Evolutionary conservation across 495 filamentous ascomycete species (phyloP), one percentile per base, ranked within the genome.

Genomic region (Bryoglossum gracile): DNA sequence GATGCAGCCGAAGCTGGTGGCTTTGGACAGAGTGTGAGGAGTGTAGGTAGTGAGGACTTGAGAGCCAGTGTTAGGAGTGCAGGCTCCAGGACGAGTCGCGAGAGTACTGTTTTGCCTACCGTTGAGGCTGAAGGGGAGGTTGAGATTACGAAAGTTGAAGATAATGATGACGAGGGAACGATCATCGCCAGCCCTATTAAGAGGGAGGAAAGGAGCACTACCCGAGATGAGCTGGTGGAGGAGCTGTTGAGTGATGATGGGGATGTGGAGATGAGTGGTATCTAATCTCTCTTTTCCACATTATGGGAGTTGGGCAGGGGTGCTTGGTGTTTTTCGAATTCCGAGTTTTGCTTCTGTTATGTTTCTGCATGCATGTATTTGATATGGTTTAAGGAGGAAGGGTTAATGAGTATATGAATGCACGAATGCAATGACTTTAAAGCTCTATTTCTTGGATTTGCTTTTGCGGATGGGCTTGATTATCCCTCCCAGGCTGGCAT

Each of bases 161-260:
- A 39, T 18, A 40, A 41, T 63, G 22, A 58, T 10, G 61, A 60
- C 39, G 60, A 56, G n/a, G 44, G 14, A 8, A 43, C 36, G 13
- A 30, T 33, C 22, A 47, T 37, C n/a, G 6, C 26, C 6, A 13
- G 6, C 26, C 26, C 26, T 6, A 13, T 13, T 5, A 30, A 5
- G 43, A 57, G 53, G 46, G 59, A 59, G 48, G 58, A 33, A 3
- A 58, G 56, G 11, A 47, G 38, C 24, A 30, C 8, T n/a, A 47
- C 34, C 4, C 57, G 54, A 8, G 65, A 63, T 46, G 21, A 42
- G 32, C 21, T 61, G 3, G 67, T 73, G 4, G 65, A 66, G 33
- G 71, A 73, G 17, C 45, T 74, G 40, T 55, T 73, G 61, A 65
- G 67, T 46, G 73, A 74, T 58, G 73, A 74, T 58, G 70, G 59